Evolutionary conservation across 352 stramenopile genomes (phyloP), one percentile per base, ranked within the genome.

Genomic region (Globisporangium spiculum): DNA sequence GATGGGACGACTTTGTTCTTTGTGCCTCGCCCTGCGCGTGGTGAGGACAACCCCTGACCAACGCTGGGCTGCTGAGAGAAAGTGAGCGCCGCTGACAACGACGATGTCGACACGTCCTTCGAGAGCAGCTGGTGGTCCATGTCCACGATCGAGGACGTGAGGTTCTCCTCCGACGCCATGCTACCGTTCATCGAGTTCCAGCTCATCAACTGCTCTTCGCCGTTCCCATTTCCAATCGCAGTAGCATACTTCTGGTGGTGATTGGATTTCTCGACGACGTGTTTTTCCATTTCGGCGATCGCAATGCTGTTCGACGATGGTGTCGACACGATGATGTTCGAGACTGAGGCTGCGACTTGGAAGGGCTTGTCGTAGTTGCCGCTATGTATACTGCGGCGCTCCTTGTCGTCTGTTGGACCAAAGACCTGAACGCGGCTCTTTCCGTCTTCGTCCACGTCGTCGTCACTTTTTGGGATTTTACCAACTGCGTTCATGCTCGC

Each of bases 1-100:
- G 75, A 83, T 56, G 79, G 78, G 27, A 84, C 38, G 57, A 81
- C 76, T 63, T 81, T 84, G 72, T 48, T 75, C 30, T 72, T 78
- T 20, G 67, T 3, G 0, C 46, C 48, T 32, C 66, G 73, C 3
- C 66, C 64, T 48, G 70, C 75, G 41, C 66, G 73, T 3, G 68
- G 75, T 46, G 72, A 71, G 57, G 62, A 34, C 44, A 65, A 36
- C 20, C 44, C 44, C 50, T 50, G 61, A 4, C 61, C 58, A 53
- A 54, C 36, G 34, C 50, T 62, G 5, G 27, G 44, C 24, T 60
- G 54, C 48, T 67, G 65, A 16, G 65, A 61, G 26, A 30, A 52
- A 22, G 58, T 54, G 32, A 71, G 66, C 27, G 66, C 66, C 6
- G 66, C 60, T 0, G 66, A 71, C 9, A 71, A 60, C 7, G 60